phyloP scores from a whole-genome alignment of 2,329 filamentous ascomycete species.

The Bipolaris cookei region DNA sequence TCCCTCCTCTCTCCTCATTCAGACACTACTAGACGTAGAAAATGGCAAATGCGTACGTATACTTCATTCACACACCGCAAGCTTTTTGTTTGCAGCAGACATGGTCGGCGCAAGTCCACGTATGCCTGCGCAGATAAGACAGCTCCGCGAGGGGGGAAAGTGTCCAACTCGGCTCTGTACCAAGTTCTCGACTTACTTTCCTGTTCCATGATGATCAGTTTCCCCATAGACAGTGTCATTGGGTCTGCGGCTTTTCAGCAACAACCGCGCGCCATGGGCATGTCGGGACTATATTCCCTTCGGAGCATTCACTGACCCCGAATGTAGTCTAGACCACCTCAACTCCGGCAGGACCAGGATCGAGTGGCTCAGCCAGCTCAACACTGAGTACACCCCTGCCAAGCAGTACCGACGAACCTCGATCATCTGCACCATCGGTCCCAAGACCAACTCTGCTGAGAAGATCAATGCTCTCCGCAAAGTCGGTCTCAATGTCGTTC shows the following conservation, averaged over 20 bases:
- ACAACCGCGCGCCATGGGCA: not conserved
- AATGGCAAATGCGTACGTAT: conserved; percentile 72
- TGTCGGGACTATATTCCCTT: not conserved
- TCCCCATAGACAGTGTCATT: not conserved
- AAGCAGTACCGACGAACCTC: conserved; percentile 95
- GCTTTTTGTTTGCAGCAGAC: not conserved
- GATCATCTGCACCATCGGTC: conserved; percentile 98
- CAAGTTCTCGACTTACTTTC: not conserved
- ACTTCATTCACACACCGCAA: not conserved
- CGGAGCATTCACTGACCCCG: conserved; percentile 17
- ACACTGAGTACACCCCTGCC: conserved; percentile 85
- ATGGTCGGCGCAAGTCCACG: not conserved
- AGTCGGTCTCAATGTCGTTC: conserved; percentile 94
- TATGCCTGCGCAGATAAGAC: not conserved
- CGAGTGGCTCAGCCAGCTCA: conserved; percentile 77
- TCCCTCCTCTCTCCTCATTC: not conserved
- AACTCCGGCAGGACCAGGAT: conserved; percentile 72
- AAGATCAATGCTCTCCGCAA: conserved; percentile 93
- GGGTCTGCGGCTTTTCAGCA: not conserved
- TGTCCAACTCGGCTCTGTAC: not conserved
- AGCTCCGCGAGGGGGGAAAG: not conserved
- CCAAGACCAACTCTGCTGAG: conserved; percentile 98
- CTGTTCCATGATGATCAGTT: not conserved
- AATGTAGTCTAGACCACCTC: conserved; percentile 69
- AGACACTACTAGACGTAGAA: conserved; percentile 28